Percentiles rank a stretch among this genome's conserved stretches.
These are phyloP conservation scores for Pyrenophora teres DNA, from an alignment of 2,329 filamentous ascomycete genomes.

Conservation along the genomic window DNA sequence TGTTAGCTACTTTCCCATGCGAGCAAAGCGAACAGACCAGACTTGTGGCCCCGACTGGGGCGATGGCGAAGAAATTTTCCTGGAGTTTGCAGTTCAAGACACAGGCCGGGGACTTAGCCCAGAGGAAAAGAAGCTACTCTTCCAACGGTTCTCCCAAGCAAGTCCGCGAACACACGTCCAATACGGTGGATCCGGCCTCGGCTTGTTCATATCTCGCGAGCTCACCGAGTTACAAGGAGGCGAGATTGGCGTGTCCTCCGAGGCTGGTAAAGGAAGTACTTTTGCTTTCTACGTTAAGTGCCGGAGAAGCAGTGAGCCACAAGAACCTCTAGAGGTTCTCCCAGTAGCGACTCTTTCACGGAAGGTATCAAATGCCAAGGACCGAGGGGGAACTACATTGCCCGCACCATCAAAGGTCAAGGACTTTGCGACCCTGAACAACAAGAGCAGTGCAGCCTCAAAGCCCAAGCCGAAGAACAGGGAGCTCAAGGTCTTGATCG, in stretches of 20 bases:
- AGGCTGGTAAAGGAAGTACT: slow-evolving; percentile 70
- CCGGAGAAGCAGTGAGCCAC: slow-evolving; percentile 57
- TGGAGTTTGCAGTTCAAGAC: slow-evolving; percentile 76
- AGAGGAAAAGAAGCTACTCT: slow-evolving; percentile 74
- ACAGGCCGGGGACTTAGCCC: slow-evolving; percentile 74
- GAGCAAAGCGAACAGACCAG: slow-evolving; percentile 54
- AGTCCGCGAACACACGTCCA: slow-evolving; percentile 76
- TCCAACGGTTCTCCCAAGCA: slow-evolving; percentile 79
- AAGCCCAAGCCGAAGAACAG: slow-evolving; percentile 19
- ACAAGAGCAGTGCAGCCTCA: slow-evolving; percentile 9
- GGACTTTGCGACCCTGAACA: slow-evolving; percentile 39
- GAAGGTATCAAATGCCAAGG: slow-evolving; percentile 39
- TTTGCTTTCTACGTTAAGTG: slow-evolving; percentile 79
- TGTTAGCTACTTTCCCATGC: slow-evolving; percentile 67
- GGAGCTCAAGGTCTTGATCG: slow-evolving; percentile 48
- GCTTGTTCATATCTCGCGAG: slow-evolving; percentile 77
- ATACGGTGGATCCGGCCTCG: slow-evolving; percentile 78
- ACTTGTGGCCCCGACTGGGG: slow-evolving; percentile 69
- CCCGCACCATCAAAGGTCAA: slow-evolving; percentile 25
- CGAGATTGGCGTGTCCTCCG: slow-evolving; percentile 73
- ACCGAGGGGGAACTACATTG: slow-evolving; percentile 20
- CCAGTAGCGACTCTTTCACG: slow-evolving; percentile 33
- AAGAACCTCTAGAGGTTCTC: slow-evolving; percentile 32
- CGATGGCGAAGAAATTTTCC: slow-evolving; percentile 65
- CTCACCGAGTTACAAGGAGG: slow-evolving; percentile 82